Evolutionary conservation across 805 yeast genomes (phyloP).

Genomic region (Metschnikowia baotianmanensis): DNA sequence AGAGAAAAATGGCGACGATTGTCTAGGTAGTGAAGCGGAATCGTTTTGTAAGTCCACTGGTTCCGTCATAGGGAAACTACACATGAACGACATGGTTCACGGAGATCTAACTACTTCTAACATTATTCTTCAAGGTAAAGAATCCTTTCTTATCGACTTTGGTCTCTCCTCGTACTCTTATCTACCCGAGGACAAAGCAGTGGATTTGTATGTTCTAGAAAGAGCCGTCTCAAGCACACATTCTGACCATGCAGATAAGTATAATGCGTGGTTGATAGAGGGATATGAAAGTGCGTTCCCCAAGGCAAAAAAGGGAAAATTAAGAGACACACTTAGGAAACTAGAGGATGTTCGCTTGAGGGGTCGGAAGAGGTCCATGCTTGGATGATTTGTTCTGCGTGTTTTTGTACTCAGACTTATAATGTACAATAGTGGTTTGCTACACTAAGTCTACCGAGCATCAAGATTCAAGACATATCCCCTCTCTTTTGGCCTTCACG

Average conservation of each 20-base stretch:
- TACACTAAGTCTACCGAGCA: too few species aligned
- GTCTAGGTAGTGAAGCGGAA: slow-evolving; percentile 38
- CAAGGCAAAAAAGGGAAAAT: slow-evolving; percentile 38
- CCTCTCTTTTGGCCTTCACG: too few species aligned
- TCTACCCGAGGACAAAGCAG: slow-evolving; percentile 89
- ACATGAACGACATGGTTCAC: slow-evolving; percentile 75
- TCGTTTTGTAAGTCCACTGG: slow-evolving; percentile 58
- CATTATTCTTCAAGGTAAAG: slow-evolving; percentile 48
- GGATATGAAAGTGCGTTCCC: slow-evolving; percentile 51
- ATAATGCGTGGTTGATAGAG: slow-evolving; percentile 66
- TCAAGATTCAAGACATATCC: too few species aligned
- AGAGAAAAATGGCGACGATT: slow-evolving; percentile 32
- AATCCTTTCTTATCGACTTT: slow-evolving; percentile 79
- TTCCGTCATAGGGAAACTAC: slow-evolving; percentile 63
- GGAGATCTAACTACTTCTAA: slow-evolving; percentile 95
- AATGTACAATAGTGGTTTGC: too few species aligned
- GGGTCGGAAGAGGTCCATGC: slow-evolving; percentile 93
- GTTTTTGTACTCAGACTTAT: too few species aligned
- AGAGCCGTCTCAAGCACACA: slow-evolving; percentile 91
- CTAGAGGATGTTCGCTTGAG: slow-evolving; percentile 84
- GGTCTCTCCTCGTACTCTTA: slow-evolving; percentile 80
- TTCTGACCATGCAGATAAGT: slow-evolving; percentile 62
- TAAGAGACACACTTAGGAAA: slow-evolving; percentile 56
- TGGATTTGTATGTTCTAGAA: slow-evolving; percentile 92
- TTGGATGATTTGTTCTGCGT: slow-evolving; percentile 47